phyloP scores from a whole-genome alignment of 257 asterid species.

The Buddleja alternifolia region DNA sequence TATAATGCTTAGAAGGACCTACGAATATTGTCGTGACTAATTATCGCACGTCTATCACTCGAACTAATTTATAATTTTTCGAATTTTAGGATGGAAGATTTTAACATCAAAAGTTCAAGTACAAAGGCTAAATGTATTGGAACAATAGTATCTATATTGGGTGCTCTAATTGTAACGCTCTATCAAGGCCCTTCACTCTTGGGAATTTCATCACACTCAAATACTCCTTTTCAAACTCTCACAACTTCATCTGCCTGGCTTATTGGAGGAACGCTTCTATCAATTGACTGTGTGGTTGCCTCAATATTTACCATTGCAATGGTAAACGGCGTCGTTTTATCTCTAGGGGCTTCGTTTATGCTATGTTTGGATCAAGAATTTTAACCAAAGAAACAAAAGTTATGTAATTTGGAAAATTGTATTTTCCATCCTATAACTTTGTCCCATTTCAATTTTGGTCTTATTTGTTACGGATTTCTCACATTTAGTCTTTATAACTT shows the following conservation, averaged over 20 bases:
- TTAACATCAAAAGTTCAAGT: conserved; percentile 41
- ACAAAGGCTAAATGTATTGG: conserved; percentile 57
- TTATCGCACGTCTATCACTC: no score
- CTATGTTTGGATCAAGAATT: no score
- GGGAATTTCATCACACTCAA: conserved; percentile 30
- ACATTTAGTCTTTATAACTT: no score
- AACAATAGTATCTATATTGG: conserved; percentile 46
- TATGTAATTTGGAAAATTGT: no score
- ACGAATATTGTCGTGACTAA: no score
- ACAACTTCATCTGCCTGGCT: conserved; percentile 53
- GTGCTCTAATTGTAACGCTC: conserved; percentile 60
- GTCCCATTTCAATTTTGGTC: no score
- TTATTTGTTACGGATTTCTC: no score
- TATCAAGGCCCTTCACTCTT: conserved; percentile 57
- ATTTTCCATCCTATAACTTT: no score
- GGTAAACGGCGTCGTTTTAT: no score
- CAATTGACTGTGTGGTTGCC: conserved; percentile 43
- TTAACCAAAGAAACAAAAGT: no score
- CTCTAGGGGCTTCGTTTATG: no score
- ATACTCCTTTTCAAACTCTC: conserved; percentile 28
- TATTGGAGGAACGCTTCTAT: conserved; percentile 60
- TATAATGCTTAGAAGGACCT: no score
- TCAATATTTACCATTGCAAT: conserved; percentile 56
- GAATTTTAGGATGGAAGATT: conserved; percentile 54
- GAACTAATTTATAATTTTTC: neutral